A percentile compares a stretch with the other conserved stretches of the same genome.
Conservation (phyloP, 768 basidiomycete genomes). For the Agrocybe pediades region DNA sequence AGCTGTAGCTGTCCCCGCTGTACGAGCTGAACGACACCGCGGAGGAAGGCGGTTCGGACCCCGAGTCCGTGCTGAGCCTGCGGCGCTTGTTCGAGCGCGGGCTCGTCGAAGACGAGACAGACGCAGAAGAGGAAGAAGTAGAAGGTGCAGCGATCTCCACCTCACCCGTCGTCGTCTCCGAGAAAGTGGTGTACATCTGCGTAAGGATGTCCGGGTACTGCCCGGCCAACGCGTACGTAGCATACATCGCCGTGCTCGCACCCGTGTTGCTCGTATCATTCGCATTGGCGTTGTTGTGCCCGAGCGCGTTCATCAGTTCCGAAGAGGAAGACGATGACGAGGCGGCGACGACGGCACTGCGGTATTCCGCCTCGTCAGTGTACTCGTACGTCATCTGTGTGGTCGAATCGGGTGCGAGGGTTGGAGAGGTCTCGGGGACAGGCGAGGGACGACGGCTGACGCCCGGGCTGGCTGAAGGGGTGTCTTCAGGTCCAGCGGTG, state of each 20-base stretch:
- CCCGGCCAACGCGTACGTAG: slow-evolving; percentile 54
- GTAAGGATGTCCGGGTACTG: slow-evolving; percentile 74
- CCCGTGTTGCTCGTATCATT: slow-evolving; percentile 4
- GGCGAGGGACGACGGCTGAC: slow-evolving; percentile 77
- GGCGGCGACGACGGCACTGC: slow-evolving; percentile 36
- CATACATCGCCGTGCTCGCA: slow-evolving; percentile 14
- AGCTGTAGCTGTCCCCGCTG: slow-evolving; percentile 56
- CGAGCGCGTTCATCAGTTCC: slow-evolving; percentile 53
- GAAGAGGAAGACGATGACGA: slow-evolving; percentile 51
- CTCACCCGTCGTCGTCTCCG: too few species aligned
- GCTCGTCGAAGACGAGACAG: slow-evolving; percentile 42
- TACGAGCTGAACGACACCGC: slow-evolving; percentile 67
- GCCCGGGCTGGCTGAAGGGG: slow-evolving; percentile 75
- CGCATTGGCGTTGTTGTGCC: slow-evolving; percentile 25
- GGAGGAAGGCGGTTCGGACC: slow-evolving; percentile 56
- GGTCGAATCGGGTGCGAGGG: slow-evolving; percentile 70
- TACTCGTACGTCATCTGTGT: slow-evolving; percentile 58
- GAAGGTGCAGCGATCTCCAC: slow-evolving; percentile 53
- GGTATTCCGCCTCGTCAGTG: slow-evolving; percentile 42
- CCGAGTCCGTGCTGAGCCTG: slow-evolving; percentile 66
- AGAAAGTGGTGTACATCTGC: slow-evolving; percentile 49
- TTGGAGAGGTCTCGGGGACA: slow-evolving; percentile 60
- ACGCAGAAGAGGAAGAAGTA: slow-evolving; percentile 51
- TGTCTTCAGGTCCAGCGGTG: slow-evolving; percentile 57
- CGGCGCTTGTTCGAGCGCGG: slow-evolving; percentile 65